Percentiles rank a stretch among this genome's conserved stretches.
Evolutionary conservation across 2,329 filamentous ascomycete species (phyloP).

Genomic region (Botrytis aclada): DNA sequence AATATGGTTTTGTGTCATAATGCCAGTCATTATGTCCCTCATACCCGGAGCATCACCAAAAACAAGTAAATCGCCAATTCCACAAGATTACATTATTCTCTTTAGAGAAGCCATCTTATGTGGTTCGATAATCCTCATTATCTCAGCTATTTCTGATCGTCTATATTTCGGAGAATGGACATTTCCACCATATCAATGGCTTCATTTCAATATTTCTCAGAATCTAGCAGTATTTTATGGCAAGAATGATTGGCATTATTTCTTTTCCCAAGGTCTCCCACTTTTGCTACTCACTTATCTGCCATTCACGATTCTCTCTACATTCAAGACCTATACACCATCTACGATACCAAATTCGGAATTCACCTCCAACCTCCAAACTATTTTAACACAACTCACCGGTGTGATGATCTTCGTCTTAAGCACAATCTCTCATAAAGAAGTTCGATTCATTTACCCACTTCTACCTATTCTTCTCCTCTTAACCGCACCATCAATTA

Average conservation of each 20-base stretch:
- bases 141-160: conserved; percentile 68
- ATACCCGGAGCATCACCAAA: conserved; percentile 41
- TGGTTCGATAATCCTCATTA: conserved; percentile 56
- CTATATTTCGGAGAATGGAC: conserved; percentile 83
- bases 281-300: conserved; percentile 80
- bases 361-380: conserved; percentile 41
- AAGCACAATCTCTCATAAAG: conserved; percentile 87
- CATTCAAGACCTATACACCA: conserved; percentile 35
- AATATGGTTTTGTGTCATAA: conserved; percentile 71
- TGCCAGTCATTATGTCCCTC: conserved; percentile 49
- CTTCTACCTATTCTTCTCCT: conserved; percentile 83
- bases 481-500: conserved; percentile 66
- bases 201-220: conserved; percentile 87
- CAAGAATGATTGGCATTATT: conserved; percentile 87
- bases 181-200: conserved; percentile 81
- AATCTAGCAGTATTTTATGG: conserved; percentile 92
- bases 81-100: conserved; percentile 48
- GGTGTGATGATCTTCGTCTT: conserved; percentile 56
- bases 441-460: conserved; percentile 95
- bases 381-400: conserved; percentile 51
- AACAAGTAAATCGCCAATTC: conserved; percentile 11
- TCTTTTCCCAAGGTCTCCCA: conserved; percentile 83
- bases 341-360: neutral
- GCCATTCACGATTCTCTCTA: conserved; percentile 68
- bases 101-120: conserved; percentile 63